Base-by-base conservation (phyloP, 2,329 filamentous ascomycete species). In the Xylariaceae sp. region DNA sequence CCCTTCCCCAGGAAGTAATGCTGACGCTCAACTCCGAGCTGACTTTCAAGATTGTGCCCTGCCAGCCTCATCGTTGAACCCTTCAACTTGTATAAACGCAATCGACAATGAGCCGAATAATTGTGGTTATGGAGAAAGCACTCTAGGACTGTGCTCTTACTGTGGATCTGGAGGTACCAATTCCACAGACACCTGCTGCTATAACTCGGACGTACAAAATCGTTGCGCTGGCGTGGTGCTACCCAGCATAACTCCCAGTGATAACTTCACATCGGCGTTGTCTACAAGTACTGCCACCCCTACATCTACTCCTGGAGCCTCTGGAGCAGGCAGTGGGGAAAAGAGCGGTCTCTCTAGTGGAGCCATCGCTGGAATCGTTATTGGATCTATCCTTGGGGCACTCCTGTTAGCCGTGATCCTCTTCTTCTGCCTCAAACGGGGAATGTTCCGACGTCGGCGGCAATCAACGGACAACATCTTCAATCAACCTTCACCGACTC, bases 151-250 rank as follows among this genome's bases (percentile, higher is more conserved):
- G 27, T 98, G 93, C 70, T 82, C 84, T 4, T 96, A 93, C 66
- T 98, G 93, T 66, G 77, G 80, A 34, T 75, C 82, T 6, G 92
- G 87, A 57, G 90, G 91, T 22, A 80, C 84, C 52, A 97, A 97
- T 67, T 86, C 89, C 8, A 97, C 92, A 40, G 92, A 97, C 65
- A 94, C 91, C 3, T 98, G 93, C 72, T 98, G 93, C 67, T 85
- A 90, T 60, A 89, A 82, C 58, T 83, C 91, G 5, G 76, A 89
- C 50, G 83, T 85, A n/a, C 79, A 88, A 47, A 70, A 71, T 21
- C 79, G 83, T 52, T 98, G 93, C 65, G 70, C 79, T 40, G 79
- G 80, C 40, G 86, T 98, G n/a, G 73, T 78, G 21, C 72, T 98
- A 6, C 93, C 93, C 0, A 80, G 81, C 1, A 85, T 90, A 38